Base-by-base conservation (phyloP, 2,329 filamentous ascomycete species). In the Balansia obtecta region DNA sequence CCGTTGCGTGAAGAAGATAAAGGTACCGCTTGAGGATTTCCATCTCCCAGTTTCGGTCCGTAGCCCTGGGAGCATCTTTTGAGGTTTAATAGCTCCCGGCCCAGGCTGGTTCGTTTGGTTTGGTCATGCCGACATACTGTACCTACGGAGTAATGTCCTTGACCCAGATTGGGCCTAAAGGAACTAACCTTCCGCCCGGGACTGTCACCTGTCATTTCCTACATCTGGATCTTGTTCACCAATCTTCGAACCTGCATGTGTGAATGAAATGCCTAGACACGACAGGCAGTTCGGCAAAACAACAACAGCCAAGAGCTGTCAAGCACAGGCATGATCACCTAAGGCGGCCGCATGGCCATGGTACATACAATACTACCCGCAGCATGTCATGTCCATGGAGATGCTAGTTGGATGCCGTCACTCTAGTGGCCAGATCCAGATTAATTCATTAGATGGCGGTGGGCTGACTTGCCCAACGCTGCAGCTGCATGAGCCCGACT, bases 401-500 rank as follows among this genome's bases (percentile, higher is more conserved):
- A 22, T 27, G 9, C 20, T 15, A 44, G 32, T 39, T 49, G 39
- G 27, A 43, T n/a, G 38, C 32, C 10, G 30, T 39, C 13, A n/a
- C 33, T 12, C 39, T 40, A 43, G 18, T 22, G 12, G n/a, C 47
- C 30, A 18, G 40, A 22, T n/a, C n/a, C n/a, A n/a, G n/a, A n/a
- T n/a, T n/a, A n/a, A n/a, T 13, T n/a, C 43, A 49, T 16, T 10
- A 10, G 33, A 52, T 42, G 42, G 40, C 42, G 46, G 42, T 40
- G 45, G 50, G 41, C 30, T 52, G 46, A 49, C 34, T 45, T 37
- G 20, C 22, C 27, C 27, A 44, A 44, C 22, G 15, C 30, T 50
- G 50, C 52, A 55, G 49, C 54, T 52, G 54, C 53, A 53, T 34
- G 43, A 52, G 53, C 45, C 51, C 51, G 49, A 54, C 54, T 56